phyloP scores from a whole-genome alignment of 1,284 basidiomycete genomes.

The Trichosporon sp. region DNA sequence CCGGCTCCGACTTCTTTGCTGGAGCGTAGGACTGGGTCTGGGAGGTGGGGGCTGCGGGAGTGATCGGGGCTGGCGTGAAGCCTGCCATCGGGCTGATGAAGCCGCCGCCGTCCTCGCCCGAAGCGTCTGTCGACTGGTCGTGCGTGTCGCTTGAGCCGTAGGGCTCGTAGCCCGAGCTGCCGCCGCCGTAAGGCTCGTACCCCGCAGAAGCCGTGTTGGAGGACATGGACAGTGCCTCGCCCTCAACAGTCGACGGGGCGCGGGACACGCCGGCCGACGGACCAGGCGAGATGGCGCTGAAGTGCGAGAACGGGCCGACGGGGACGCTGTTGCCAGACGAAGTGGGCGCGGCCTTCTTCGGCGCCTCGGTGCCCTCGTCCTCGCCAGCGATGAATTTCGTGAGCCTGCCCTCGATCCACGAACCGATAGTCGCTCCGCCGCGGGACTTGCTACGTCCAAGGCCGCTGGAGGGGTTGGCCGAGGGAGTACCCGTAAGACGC shows the following conservation, averaged over 20 bases:
- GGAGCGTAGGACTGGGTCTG: constrained; percentile 1
- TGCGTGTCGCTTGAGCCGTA: constrained; percentile 6
- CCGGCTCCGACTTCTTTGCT: constrained; percentile 4
- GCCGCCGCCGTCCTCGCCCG: constrained; percentile 52
- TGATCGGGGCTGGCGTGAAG: neutral
- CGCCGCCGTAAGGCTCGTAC: neutral
- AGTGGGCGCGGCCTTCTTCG: constrained; percentile 10
- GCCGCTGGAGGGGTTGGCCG: constrained; percentile 69
- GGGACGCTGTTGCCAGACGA: constrained; percentile 22
- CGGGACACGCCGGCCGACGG: constrained; percentile 58
- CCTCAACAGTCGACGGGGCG: constrained; percentile 30
- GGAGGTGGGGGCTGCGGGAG: neutral
- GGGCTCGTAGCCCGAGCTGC: constrained; percentile 10
- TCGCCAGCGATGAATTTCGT: constrained; percentile 96
- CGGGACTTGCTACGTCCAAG: constrained; percentile 59
- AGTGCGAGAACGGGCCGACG: constrained; percentile 86
- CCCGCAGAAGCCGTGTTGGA: neutral
- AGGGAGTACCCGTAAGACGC: constrained; percentile 68
- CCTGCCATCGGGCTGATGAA: constrained; percentile 49
- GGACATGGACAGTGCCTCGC: constrained; percentile 6
- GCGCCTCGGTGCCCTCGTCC: constrained; percentile 32
- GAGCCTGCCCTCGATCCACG: constrained; percentile 88
- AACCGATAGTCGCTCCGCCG: constrained; percentile 87
- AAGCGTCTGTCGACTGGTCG: constrained; percentile 2
- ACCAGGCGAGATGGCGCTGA: constrained; percentile 83